Conservation (phyloP, 225 moss, liverwort and hornwort species). For the Ulota crispa region DNA sequence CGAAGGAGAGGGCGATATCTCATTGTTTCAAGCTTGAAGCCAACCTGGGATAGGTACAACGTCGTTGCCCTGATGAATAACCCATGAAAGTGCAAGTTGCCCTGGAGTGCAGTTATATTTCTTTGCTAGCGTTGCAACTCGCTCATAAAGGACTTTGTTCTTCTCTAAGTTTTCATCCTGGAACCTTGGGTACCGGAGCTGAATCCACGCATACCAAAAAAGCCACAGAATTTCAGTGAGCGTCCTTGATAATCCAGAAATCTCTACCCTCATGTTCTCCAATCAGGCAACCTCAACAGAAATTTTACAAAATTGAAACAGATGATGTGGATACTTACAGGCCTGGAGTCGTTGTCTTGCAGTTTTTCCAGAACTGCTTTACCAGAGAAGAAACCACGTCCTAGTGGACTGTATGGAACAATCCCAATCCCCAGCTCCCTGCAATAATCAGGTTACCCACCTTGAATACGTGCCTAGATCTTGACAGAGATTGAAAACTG, state of each 20-base stretch:
- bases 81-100: slow-evolving; percentile 41
- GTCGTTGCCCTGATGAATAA: slow-evolving; percentile 37
- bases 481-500: not conserved
- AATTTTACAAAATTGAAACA: not conserved
- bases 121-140: slow-evolving; percentile 30
- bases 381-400: slow-evolving; percentile 42
- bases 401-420: slow-evolving; percentile 39
- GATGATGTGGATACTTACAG: slow-evolving; percentile 6
- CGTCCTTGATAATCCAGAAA: not conserved
- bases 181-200: slow-evolving; percentile 37
- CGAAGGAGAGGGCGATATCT: not conserved
- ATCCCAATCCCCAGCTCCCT: slow-evolving; percentile 44
- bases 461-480: not conserved
- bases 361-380: slow-evolving; percentile 38
- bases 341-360: slow-evolving; percentile 18
- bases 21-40: not conserved
- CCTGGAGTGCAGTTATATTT: slow-evolving; percentile 33
- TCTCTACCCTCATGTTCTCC: not conserved
- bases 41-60: slow-evolving; percentile 42
- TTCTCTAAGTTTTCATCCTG: slow-evolving; percentile 33
- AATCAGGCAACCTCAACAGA: not conserved
- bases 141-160: slow-evolving; percentile 35
- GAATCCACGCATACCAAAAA: not conserved
- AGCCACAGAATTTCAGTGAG: not conserved
- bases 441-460: slow-evolving; percentile 15